Evolutionary conservation across 2,329 filamentous ascomycete genomes (phyloP).

Genomic region (Pleomassaria siparia): DNA sequence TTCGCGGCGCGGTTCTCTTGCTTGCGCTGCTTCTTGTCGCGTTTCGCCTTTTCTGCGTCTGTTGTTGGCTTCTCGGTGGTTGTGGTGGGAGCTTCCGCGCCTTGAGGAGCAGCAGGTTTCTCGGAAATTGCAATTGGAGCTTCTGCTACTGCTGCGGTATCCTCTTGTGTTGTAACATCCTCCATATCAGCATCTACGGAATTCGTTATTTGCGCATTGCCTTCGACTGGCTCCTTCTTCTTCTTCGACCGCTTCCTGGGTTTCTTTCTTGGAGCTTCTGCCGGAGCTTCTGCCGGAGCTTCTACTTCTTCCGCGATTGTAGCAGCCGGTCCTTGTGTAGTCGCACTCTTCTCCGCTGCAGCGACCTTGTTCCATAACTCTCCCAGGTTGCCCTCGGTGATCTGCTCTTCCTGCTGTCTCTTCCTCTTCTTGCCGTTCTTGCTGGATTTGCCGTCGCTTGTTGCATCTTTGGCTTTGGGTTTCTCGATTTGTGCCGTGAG

Average conservation of each 20-base stretch:
- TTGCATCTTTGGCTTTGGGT: constrained; percentile 32
- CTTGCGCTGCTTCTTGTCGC: constrained; percentile 40
- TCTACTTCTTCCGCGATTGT: constrained; percentile 49
- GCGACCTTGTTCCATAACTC: constrained; percentile 40
- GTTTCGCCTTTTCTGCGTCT: constrained; percentile 21
- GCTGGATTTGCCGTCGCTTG: constrained; percentile 42
- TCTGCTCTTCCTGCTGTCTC: constrained; percentile 69
- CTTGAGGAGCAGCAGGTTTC: not conserved
- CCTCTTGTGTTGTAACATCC: constrained; percentile 19
- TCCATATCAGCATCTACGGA: constrained; percentile 24
- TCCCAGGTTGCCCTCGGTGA: constrained; percentile 68
- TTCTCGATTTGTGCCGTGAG: constrained; percentile 69
- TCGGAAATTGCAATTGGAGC: constrained; percentile 9
- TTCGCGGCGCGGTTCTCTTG: constrained; percentile 29
- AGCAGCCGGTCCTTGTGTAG: constrained; percentile 9
- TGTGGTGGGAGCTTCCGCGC: constrained; percentile 21
- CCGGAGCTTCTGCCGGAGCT: constrained; percentile 41
- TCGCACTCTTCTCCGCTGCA: constrained; percentile 53
- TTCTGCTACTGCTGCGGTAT: constrained; percentile 5
- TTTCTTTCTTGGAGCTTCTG: constrained; percentile 21
- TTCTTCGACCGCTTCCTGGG: not conserved
- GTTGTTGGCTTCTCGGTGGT: constrained; percentile 6
- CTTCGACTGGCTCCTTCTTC: not conserved
- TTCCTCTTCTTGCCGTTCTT: constrained; percentile 60
- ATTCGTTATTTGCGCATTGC: constrained; percentile 26